Conservation (phyloP, 768 basidiomycete species). For the Dioszegia hungarica region DNA sequence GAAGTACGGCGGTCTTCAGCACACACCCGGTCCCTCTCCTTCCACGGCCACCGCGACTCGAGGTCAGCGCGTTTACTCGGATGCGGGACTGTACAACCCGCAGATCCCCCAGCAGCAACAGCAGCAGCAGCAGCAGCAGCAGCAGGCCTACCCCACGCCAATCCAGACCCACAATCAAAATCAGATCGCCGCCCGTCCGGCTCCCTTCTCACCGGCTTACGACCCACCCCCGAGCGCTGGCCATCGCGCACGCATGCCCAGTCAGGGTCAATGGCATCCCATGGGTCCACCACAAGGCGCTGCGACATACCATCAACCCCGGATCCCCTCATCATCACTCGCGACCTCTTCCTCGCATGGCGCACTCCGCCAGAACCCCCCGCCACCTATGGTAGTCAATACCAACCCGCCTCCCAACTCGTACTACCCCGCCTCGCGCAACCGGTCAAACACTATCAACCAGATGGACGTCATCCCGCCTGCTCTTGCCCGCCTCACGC, state of each 20-base stretch:
- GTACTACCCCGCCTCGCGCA: constrained; percentile 58
- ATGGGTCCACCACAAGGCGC: constrained; percentile 19
- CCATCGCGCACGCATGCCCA: constrained; percentile 2
- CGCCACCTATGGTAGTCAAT: constrained; percentile 19
- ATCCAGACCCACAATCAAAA: neutral
- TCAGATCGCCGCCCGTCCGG: neutral
- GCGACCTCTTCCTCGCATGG: constrained; percentile 24
- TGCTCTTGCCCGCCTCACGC: constrained; percentile 79
- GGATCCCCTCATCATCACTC: constrained; percentile 36
- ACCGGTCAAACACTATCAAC: constrained; percentile 87
- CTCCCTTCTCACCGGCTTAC: constrained; percentile 1
- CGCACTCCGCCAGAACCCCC: constrained; percentile 6
- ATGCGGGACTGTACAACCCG: constrained; percentile 90
- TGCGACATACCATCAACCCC: constrained; percentile 23
- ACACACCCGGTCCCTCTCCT: constrained; percentile 53
- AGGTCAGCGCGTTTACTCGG: constrained; percentile 77
- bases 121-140: constrained; percentile 53
- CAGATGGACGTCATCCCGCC: constrained; percentile 89
- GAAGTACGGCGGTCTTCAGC: constrained; percentile 80
- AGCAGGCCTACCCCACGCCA: constrained; percentile 28
- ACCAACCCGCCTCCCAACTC: constrained; percentile 62
- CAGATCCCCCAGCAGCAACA: constrained; percentile 93
- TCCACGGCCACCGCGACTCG: constrained; percentile 59
- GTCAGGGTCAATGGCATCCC: constrained; percentile 48
- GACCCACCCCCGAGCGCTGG: constrained; percentile 40